Evolutionary conservation across 768 basidiomycete species (phyloP).

Genomic region (Candolleomyces efflorescens): DNA sequence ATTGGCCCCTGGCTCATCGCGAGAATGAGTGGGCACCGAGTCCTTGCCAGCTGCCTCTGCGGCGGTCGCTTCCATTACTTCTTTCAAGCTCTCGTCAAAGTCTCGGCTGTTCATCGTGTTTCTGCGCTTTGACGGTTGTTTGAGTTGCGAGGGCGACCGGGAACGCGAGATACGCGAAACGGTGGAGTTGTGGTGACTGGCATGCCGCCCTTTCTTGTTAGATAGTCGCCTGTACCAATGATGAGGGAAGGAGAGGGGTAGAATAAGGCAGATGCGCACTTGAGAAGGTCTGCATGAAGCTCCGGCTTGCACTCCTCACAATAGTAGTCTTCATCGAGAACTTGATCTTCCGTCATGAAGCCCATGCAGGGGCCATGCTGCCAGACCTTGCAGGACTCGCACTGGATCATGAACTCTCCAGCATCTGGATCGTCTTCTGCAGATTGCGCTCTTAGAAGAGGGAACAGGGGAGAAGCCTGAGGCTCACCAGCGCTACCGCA

Average conservation of each 20-base stretch:
- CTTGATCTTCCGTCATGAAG: constrained; percentile 70
- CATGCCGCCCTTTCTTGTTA: constrained; percentile 53
- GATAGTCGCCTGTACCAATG: constrained; percentile 48
- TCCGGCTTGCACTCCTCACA: constrained; percentile 93
- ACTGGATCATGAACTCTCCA: constrained; percentile 96
- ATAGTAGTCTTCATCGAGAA: constrained; percentile 79
- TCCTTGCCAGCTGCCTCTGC: constrained; percentile 60
- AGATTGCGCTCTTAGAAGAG: constrained; percentile 24
- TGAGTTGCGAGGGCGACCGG: constrained; percentile 60
- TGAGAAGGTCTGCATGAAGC: constrained; percentile 75
- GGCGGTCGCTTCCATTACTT: constrained; percentile 69
- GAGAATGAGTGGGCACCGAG: constrained; percentile 25
- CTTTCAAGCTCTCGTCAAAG: constrained; percentile 84
- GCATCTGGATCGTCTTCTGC: constrained; percentile 75
- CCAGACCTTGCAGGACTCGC: constrained; percentile 96
- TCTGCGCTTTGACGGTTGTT: constrained; percentile 77
- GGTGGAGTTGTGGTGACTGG: constrained; percentile 44
- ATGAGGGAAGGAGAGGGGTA: constrained; percentile 10
- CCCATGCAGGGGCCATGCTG: constrained; percentile 98
- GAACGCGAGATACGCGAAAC: constrained; percentile 67
- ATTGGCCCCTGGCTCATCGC: constrained; percentile 31
- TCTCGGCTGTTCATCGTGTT: constrained; percentile 98
- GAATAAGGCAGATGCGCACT: constrained; percentile 42
- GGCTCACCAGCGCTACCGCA: constrained; percentile 75
- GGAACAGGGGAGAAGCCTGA: constrained; percentile 7